Conservation (phyloP, 148 eudicot species). For the Chenopodium album region DNA sequence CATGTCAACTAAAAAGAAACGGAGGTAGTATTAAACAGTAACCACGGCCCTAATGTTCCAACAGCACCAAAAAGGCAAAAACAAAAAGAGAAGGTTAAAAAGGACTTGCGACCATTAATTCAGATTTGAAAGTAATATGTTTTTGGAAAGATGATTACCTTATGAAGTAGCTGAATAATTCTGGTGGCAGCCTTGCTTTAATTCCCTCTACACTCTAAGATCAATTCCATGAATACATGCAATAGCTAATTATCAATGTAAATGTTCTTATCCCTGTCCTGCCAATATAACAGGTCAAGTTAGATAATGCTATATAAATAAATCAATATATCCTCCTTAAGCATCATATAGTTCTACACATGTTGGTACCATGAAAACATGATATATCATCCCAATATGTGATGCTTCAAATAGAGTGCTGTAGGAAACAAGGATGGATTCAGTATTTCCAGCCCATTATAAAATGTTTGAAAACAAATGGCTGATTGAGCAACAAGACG, state of each 20-base stretch:
- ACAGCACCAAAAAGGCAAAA: neutral
- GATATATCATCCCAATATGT: neutral
- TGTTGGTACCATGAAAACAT: neutral
- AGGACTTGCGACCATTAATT: neutral
- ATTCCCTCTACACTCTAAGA: neutral
- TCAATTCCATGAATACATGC: constrained; percentile 1
- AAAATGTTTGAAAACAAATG: too few relatives aligned
- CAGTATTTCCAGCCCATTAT: too few relatives aligned
- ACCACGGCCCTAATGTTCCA: neutral
- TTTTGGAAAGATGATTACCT: constrained; percentile 14
- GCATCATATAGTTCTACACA: neutral
- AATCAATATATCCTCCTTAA: neutral
- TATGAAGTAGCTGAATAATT: constrained; percentile 20
- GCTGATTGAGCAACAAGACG: too few relatives aligned
- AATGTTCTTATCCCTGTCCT: constrained; percentile 6
- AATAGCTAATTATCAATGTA: neutral
- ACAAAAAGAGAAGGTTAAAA: neutral
- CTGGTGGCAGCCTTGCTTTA: constrained; percentile 8
- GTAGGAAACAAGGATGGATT: neutral
- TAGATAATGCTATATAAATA: neutral
- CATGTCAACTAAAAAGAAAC: too few relatives aligned
- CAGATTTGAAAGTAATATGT: neutral
- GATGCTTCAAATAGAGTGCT: neutral
- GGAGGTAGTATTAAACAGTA: too few relatives aligned
- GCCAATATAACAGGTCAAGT: constrained; percentile 5